Conservation (phyloP, 1,284 basidiomycete species). For the Ceratobasidium sp. region DNA sequence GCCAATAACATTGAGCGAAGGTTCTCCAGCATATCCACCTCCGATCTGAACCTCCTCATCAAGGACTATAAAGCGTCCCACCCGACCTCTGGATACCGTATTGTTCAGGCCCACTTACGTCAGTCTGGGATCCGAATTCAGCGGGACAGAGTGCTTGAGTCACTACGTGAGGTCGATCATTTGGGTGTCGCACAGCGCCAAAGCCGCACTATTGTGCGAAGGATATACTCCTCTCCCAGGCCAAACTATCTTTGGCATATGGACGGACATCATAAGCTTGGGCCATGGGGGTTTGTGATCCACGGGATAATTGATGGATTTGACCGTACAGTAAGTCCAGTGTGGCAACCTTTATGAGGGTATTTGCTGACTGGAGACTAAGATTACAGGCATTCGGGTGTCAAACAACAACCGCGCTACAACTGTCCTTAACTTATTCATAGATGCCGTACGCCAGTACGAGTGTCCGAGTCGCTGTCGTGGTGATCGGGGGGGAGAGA, state of each 20-base stretch:
- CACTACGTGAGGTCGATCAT: neutral
- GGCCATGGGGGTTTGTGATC: slow-evolving; percentile 53
- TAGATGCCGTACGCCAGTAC: neutral
- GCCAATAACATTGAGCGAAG: too few species aligned
- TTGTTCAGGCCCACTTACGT: neutral
- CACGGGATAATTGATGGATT: slow-evolving; percentile 48
- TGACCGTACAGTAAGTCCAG: too few species aligned
- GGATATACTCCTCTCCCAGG: neutral
- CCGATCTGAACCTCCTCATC: neutral
- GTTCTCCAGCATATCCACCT: too few species aligned
- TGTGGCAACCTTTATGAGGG: too few species aligned
- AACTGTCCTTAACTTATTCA: too few species aligned
- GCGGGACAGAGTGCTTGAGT: neutral
- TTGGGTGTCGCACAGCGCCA: neutral
- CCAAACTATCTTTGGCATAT: slow-evolving; percentile 50
- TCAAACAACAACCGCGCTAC: too few species aligned
- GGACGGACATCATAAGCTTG: slow-evolving; percentile 55
- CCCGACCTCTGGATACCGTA: neutral
- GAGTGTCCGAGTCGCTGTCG: neutral
- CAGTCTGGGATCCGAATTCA: neutral
- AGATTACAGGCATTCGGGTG: too few species aligned
- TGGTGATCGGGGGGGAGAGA: neutral
- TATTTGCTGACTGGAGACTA: too few species aligned
- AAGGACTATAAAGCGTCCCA: neutral
- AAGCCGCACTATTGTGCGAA: neutral